Base-by-base conservation (phyloP, 306 rosid genomes). In the Corylus americana region DNA sequence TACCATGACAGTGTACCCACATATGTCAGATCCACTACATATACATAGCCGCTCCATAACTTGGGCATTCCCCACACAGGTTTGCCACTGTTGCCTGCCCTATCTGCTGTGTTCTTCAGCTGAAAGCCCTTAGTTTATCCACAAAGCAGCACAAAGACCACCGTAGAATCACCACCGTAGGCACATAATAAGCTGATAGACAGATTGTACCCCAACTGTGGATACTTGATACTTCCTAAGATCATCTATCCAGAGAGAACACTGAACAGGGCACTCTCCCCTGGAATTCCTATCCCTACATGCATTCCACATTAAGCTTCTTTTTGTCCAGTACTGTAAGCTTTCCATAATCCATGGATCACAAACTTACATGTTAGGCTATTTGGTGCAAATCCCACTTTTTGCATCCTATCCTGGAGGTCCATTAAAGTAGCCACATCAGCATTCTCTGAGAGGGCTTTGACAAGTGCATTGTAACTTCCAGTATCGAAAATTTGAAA, bases 321-420 rank as follows among this genome's bases (percentile, higher is more conserved):
- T 78, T 72, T 44, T 72, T 77, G 39, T 77, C 78, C 70, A 47
- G 78, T 58, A 55, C 81, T 77, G 69, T 44, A 71, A 42, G 85
- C 73, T 81, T 84, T 91, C 90, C 89, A 88, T 76, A 94, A 75
- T 79, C 94, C 90, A 53, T 68, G 83, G 77, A 94, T 87, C 80
- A 91, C 87, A n/a, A 86, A 78, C 83, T 79, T 89, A 39, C 88
- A 87, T 29, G 98, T 92, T 70, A 87, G 80, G 85, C 85, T 81
- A 77, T 91, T 94, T 42, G 97, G 92, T 53, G 86, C 87, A 81
- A 84, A 91, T 47, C 98, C 97, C 18, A 82, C 88, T 78, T 90
- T 88, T 53, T 76, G 77, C 82, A 94, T 86, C 79, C 87, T 82
- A 81, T 92, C 92, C 80, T 92, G 97, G 78, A 94, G 66, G 76